Evolutionary conservation across 768 basidiomycete genomes (phyloP), one percentile per base, ranked within the genome.

Genomic region (Boletus rubropictus): DNA sequence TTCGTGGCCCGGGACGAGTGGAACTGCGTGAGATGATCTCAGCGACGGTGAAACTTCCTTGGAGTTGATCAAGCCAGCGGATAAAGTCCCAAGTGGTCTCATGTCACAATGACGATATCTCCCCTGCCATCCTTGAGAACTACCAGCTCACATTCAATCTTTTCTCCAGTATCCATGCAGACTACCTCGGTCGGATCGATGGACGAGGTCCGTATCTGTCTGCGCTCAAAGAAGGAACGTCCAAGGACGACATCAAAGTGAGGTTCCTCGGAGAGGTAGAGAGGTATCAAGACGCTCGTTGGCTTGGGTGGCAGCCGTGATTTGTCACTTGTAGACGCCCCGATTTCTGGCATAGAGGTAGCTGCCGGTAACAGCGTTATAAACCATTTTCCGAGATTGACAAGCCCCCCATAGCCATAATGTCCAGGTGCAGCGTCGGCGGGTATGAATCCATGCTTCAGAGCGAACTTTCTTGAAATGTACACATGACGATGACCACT

Each of bases 231-330:
- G 59, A 96, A 93, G 20, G 82, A 82, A 21, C 94, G 75, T 1
- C 94, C 94, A 6, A 98, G 77, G 5, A 98, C 86, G 39, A 97
- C 89, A 57, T 96, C 93, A 66, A 98, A 98, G 60, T 97, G 92
- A 0, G 86, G 83, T 63, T 96, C 94, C 62, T 99, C 96, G 4
- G 89, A 86, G 25, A 98, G 77, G 66, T 89, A 93, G 8, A 97
- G 93, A 0, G 79, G 60, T 20, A 84, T 62, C 49, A 71, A 61
- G 10, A 75, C 74, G 4, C 70, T 66, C 56, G 74, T 75, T 2
- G 69, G 63, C 44, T 63, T 65, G 32, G 40, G 48, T 24, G 54
- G 37, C 4, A 44, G 32, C 4, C 36, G 42, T 27, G 38, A 35
- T 7, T 27, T 34, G 18, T 41, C 39, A 31, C 40, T 45, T 15